Evolutionary conservation across 805 yeast species (phyloP).

Genomic region (Metschnikowia borealis): DNA sequence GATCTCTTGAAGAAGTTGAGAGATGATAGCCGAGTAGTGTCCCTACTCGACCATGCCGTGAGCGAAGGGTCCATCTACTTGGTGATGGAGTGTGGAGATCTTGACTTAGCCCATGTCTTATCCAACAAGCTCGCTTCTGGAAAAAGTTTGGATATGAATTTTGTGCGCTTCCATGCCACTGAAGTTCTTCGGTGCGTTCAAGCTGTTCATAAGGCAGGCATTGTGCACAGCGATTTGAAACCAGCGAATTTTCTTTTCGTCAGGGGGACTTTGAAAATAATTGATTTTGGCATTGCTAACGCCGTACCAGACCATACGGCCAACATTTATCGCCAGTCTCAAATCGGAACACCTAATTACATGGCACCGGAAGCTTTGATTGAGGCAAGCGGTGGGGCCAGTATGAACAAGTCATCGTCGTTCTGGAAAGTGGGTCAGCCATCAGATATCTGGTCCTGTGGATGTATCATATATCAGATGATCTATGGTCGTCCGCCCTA

Average conservation of each 20-base stretch:
- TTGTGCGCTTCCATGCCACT: slow-evolving; percentile 72
- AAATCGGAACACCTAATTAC: slow-evolving; percentile 92
- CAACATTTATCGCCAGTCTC: slow-evolving; percentile 83
- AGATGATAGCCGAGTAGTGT: slow-evolving; percentile 67
- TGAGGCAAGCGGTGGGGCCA: slow-evolving; percentile 31
- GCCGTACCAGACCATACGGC: slow-evolving; percentile 90
- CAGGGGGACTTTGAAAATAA: slow-evolving; percentile 77
- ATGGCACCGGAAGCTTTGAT: slow-evolving; percentile 96
- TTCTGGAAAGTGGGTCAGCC: slow-evolving; percentile 87
- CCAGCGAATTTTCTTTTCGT: slow-evolving; percentile 73
- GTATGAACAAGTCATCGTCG: slow-evolving; percentile 28
- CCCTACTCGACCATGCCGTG: slow-evolving; percentile 69
- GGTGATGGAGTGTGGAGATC: slow-evolving; percentile 94
- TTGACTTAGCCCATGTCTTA: slow-evolving; percentile 80
- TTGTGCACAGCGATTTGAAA: slow-evolving; percentile 78
- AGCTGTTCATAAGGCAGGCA: slow-evolving; percentile 83
- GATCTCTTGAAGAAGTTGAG: slow-evolving; percentile 60
- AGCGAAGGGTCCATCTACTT: slow-evolving; percentile 59
- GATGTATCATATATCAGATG: slow-evolving; percentile 94
- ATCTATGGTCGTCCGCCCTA: slow-evolving; percentile 91
- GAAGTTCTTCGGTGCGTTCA: slow-evolving; percentile 79
- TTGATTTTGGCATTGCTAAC: slow-evolving; percentile 95
- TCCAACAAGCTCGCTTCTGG: slow-evolving; percentile 47
- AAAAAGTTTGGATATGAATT: slow-evolving; percentile 56
- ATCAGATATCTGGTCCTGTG: slow-evolving; percentile 97